Evolutionary conservation across 164 flowering plant genomes (phyloP).

Genomic region (Taxillus chinensis): DNA sequence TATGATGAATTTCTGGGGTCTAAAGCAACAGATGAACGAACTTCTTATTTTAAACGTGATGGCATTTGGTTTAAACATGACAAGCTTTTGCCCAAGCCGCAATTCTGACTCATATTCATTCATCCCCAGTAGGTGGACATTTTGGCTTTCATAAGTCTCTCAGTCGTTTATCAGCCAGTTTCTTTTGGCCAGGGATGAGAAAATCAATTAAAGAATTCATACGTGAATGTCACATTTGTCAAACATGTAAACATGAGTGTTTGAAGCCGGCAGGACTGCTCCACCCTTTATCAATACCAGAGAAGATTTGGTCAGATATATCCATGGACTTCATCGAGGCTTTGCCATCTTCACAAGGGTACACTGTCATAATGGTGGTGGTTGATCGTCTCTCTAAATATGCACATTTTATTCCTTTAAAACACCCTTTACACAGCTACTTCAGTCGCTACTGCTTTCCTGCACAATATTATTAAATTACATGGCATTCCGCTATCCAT

Average conservation of each 20-base stretch:
- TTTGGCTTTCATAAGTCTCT: too few relatives aligned
- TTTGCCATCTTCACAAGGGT: background rate
- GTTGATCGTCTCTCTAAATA: conserved; percentile 1
- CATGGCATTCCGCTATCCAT: background rate
- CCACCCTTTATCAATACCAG: background rate
- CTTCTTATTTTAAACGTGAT: background rate
- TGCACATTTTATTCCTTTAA: background rate
- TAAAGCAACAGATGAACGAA: background rate
- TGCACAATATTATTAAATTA: background rate
- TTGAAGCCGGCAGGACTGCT: background rate
- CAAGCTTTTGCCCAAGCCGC: background rate
- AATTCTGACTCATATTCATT: too few relatives aligned
- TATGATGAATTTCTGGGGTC: background rate
- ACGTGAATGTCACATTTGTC: background rate
- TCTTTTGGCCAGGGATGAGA: background rate
- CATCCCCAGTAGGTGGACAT: too few relatives aligned
- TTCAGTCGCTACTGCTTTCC: background rate
- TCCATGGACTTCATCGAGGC: background rate
- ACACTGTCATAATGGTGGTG: background rate
- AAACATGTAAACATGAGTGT: background rate
- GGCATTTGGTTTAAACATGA: background rate
- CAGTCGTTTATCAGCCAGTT: background rate
- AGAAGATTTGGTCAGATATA: background rate
- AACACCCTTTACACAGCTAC: background rate
- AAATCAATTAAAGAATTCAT: background rate